Percentiles rank a stretch among this genome's conserved stretches.
These are phyloP conservation scores for Annulohypoxylon maeteangense DNA, from an alignment of 495 filamentous ascomycete genomes.

Conservation along the genomic window DNA sequence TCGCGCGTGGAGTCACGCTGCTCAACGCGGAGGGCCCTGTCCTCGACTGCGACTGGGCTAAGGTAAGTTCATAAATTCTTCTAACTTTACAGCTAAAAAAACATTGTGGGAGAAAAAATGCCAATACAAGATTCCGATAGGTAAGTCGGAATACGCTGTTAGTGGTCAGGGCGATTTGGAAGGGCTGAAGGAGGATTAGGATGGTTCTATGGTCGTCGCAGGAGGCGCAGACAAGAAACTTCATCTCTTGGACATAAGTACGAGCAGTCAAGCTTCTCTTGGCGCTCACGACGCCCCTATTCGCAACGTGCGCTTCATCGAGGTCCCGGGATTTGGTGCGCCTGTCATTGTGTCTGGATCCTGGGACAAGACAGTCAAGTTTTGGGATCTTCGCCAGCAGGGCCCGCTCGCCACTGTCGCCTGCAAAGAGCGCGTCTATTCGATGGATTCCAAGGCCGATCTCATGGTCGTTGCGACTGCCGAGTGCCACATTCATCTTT, in stretches of 20 bases:
- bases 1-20: constrained; percentile 75
- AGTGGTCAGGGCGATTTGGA: background rate
- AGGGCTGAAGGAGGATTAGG: constrained; percentile 50
- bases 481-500: constrained; percentile 89
- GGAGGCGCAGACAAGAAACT: constrained; percentile 87
- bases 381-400: constrained; percentile 85
- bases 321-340: constrained; percentile 59
- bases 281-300: constrained; percentile 85
- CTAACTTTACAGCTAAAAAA: constrained; percentile 17
- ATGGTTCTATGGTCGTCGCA: constrained; percentile 77
- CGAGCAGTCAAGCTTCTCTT: constrained; percentile 67
- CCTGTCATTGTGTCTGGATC: constrained; percentile 87
- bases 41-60: constrained; percentile 80
- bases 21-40: constrained; percentile 80
- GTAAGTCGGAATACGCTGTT: background rate
- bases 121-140: constrained; percentile 25
- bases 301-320: constrained; percentile 80
- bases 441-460: constrained; percentile 84
- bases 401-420: constrained; percentile 68
- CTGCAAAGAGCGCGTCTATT: constrained; percentile 87
- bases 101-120: background rate
- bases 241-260: constrained; percentile 77
- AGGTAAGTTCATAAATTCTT: constrained; percentile 62
- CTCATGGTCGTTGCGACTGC: constrained; percentile 91
- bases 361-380: constrained; percentile 96